These are phyloP conservation scores for Podospora conica DNA, from an alignment of 495 filamentous ascomycete species.

Conservation along the genomic window DNA sequence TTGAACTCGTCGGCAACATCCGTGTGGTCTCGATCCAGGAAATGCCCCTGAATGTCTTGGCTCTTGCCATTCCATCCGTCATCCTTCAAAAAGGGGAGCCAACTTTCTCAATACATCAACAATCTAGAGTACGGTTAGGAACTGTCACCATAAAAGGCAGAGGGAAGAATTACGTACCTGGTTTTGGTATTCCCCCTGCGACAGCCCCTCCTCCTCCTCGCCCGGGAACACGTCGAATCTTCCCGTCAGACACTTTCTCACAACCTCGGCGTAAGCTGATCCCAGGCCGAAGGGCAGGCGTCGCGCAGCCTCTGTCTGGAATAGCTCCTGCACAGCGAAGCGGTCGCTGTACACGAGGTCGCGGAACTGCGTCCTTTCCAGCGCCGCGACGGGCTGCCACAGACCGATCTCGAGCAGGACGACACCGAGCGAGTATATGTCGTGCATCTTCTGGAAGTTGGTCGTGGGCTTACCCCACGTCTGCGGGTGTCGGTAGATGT, in stretches of 20 bases:
- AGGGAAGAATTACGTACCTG: not conserved
- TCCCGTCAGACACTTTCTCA: not conserved
- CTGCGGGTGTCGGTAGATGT: conserved; percentile 9
- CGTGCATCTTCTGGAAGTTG: conserved; percentile 5
- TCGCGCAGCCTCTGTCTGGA: not conserved
- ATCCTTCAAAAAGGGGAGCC: not conserved
- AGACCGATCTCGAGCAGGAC: conserved; percentile 8
- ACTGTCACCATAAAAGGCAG: not conserved
- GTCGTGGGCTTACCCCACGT: not conserved
- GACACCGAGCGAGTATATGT: conserved; percentile 11
- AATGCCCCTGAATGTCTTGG: not conserved
- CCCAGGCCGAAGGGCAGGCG: not conserved
- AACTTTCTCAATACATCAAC: not conserved
- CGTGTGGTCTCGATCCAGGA: not conserved
- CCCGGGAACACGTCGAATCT: not conserved
- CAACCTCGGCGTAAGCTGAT: not conserved
- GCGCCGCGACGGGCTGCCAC: not conserved
- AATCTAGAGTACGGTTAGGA: not conserved
- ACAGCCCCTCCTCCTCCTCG: not conserved
- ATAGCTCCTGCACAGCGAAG: not conserved
- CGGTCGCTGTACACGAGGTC: not conserved
- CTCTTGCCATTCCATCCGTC: not conserved
- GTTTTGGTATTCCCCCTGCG: not conserved
- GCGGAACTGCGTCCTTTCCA: not conserved
- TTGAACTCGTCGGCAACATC: not conserved